These are phyloP conservation scores for Ilex aquifolium DNA, from an alignment of 257 asterid species.

Conservation along the genomic window DNA sequence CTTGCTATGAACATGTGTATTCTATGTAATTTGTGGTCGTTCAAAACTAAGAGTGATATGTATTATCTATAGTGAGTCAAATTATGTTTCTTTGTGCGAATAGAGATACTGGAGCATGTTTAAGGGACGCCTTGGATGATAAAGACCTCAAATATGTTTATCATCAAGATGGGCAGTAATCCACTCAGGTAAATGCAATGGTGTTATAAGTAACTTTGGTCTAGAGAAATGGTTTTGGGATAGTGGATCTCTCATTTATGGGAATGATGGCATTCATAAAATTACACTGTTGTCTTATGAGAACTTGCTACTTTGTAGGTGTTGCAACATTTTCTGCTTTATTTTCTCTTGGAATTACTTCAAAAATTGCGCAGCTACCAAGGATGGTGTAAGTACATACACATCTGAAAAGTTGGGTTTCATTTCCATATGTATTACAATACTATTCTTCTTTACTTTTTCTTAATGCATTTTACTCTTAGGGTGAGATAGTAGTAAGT, in stretches of 20 bases:
- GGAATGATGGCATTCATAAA: too few relatives aligned
- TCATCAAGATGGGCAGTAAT: slow-evolving; percentile 74
- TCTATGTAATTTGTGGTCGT: neutral
- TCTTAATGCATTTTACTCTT: neutral
- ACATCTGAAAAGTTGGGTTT: neutral
- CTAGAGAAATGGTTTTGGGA: too few relatives aligned
- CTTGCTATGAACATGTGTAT: neutral
- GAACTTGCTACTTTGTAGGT: slow-evolving; percentile 37
- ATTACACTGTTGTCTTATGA: neutral
- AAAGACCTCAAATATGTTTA: slow-evolving; percentile 90
- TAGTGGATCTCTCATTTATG: too few relatives aligned
- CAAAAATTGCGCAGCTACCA: slow-evolving; percentile 34
- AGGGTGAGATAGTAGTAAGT: neutral
- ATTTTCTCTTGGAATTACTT: slow-evolving; percentile 35
- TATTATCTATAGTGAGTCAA: neutral
- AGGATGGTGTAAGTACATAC: slow-evolving; percentile 57
- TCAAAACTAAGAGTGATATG: neutral
- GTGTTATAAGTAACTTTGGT: too few relatives aligned
- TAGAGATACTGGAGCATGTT: slow-evolving; percentile 64
- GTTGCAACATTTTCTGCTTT: slow-evolving; percentile 77
- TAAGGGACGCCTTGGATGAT: slow-evolving; percentile 64
- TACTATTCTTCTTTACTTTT: neutral
- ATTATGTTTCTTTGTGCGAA: slow-evolving; percentile 14
- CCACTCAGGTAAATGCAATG: slow-evolving; percentile 43
- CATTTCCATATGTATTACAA: neutral